Conservation (phyloP, 768 basidiomycete genomes). For the Lentinula aciculospora region DNA sequence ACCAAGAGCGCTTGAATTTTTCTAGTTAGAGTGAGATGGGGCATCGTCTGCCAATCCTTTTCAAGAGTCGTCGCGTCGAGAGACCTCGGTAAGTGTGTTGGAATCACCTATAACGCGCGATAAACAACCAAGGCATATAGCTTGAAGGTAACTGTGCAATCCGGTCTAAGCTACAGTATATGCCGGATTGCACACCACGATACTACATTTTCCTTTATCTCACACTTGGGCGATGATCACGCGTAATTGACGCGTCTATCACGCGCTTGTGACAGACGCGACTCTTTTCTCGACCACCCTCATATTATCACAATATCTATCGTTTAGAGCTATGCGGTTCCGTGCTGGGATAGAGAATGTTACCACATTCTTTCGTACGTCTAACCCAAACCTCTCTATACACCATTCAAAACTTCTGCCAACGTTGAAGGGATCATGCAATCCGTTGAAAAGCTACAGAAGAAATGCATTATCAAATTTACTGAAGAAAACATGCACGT, state of each 20-base stretch:
- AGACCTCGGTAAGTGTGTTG: too few relatives aligned
- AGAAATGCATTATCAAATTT: constrained; percentile 79
- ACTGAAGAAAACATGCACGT: constrained; percentile 70
- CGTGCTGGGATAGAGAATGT: constrained; percentile 55
- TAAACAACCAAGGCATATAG: too few relatives aligned
- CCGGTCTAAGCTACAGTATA: too few relatives aligned
- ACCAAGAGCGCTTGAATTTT: too few relatives aligned
- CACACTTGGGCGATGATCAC: too few relatives aligned
- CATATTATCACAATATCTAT: neutral
- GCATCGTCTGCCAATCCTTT: too few relatives aligned
- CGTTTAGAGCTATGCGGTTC: constrained; percentile 44
- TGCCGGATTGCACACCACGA: too few relatives aligned
- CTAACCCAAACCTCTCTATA: neutral
- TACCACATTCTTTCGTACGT: constrained; percentile 47
- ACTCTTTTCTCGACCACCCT: neutral
- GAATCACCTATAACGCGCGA: too few relatives aligned
- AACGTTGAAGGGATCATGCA: constrained; percentile 61
- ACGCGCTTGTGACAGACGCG: neutral
- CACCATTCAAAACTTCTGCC: neutral
- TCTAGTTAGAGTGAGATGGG: too few relatives aligned
- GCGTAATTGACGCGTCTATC: neutral
- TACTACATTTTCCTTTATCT: too few relatives aligned
- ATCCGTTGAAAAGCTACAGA: constrained; percentile 78
- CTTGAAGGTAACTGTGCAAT: too few relatives aligned
- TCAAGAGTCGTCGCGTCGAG: too few relatives aligned